Conservation (phyloP, 225 moss, liverwort and hornwort genomes). For the Ulota crispa region DNA sequence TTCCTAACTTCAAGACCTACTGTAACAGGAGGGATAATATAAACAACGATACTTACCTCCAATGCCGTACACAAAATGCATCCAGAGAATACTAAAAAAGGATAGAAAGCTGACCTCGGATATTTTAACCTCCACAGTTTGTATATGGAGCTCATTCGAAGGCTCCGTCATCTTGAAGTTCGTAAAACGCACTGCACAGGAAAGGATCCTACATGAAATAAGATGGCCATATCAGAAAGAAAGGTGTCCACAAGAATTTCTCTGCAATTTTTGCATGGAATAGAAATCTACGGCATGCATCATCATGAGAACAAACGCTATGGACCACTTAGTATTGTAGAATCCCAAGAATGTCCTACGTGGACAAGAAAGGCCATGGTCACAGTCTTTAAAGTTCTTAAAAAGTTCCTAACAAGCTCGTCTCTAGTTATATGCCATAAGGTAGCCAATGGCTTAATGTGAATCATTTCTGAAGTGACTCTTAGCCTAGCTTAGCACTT, state of each 20-base stretch:
- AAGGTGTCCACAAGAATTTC: not conserved
- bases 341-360: not conserved
- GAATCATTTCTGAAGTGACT: not conserved
- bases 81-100: not conserved
- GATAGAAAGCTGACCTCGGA: conserved; percentile 63
- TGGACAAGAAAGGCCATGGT: conserved; percentile 14
- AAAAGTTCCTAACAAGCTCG: not conserved
- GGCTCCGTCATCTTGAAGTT: conserved; percentile 79
- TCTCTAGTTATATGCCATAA: not conserved
- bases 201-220: not conserved
- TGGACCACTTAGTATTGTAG: not conserved
- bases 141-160: conserved; percentile 77
- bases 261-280: not conserved
- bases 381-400: not conserved
- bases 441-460: not conserved
- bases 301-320: not conserved
- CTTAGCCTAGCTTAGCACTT: not conserved
- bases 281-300: not conserved
- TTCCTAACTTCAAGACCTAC: not conserved
- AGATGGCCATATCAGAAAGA: not conserved
- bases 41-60: not conserved
- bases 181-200: conserved; percentile 33
- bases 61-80: not conserved
- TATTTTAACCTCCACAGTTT: conserved; percentile 73
- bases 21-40: not conserved